A percentile compares a stretch with the other conserved stretches of the same genome.
Conservation (phyloP, 2,329 filamentous ascomycete species). For the Aspergillus pseudonomiae region DNA sequence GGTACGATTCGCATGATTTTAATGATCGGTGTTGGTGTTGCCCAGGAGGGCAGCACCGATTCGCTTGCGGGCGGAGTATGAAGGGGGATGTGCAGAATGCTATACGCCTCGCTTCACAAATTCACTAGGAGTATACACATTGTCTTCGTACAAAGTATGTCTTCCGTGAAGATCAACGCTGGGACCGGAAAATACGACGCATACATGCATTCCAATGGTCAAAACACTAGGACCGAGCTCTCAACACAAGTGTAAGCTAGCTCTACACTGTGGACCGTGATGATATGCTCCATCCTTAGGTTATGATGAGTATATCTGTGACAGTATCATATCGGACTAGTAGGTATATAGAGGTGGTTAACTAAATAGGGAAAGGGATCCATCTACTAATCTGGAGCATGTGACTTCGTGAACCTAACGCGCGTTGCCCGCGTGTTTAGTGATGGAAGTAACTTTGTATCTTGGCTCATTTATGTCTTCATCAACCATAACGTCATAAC, state of each 20-base stretch:
- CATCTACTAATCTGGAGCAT: constrained; percentile 26
- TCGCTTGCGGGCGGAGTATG: background rate
- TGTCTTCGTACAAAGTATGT: background rate
- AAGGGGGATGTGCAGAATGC: background rate
- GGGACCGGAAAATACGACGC: background rate
- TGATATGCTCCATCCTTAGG: background rate
- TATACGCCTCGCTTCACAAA: background rate
- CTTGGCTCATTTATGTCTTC: background rate
- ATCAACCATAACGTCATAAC: background rate
- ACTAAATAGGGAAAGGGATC: background rate
- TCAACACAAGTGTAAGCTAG: no score
- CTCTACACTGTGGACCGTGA: background rate
- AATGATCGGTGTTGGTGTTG: no score
- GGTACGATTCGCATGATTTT: background rate
- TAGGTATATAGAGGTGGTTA: no score
- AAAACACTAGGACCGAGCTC: background rate
- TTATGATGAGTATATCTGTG: background rate
- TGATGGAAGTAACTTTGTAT: background rate
- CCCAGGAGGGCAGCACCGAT: background rate
- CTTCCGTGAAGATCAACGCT: background rate
- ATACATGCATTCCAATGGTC: background rate
- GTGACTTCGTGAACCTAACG: constrained; percentile 41
- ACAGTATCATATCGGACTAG: no score
- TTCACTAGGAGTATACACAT: background rate
- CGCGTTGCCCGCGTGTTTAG: constrained; percentile 32